Conservation (phyloP, 352 stramenopile genomes). For the Pythium grandisporangium region DNA sequence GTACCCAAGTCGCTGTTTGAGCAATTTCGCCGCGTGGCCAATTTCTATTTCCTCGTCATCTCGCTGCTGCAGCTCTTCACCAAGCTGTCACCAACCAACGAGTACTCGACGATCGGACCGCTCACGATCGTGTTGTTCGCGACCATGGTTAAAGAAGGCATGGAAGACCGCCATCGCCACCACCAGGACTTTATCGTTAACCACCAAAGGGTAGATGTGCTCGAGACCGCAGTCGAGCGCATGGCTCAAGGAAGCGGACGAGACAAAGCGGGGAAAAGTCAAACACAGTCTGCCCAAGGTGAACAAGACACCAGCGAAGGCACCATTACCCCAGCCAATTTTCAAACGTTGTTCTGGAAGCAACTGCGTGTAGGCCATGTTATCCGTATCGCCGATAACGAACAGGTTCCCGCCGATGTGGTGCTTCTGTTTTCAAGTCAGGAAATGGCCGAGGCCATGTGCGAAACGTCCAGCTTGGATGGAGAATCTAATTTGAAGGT, state of each 20-base stretch:
- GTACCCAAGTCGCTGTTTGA: constrained; percentile 92
- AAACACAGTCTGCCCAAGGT: no score
- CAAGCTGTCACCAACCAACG: constrained; percentile 77
- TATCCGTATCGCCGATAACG: constrained; percentile 80
- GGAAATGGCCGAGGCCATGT: constrained; percentile 59
- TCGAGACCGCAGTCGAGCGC: constrained; percentile 7
- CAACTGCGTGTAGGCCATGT: constrained; percentile 83
- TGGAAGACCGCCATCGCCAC: constrained; percentile 70
- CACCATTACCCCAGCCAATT: constrained; percentile 13
- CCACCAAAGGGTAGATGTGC: constrained; percentile 40
- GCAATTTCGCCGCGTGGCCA: constrained; percentile 94
- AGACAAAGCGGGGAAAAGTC: no score
- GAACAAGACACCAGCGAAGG: constrained; percentile 4
- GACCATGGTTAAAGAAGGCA: constrained; percentile 80
- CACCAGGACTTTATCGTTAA: constrained; percentile 70
- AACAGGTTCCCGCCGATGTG: constrained; percentile 89
- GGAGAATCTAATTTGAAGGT: constrained; percentile 82
- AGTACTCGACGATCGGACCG: constrained; percentile 81
- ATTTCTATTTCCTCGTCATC: constrained; percentile 96
- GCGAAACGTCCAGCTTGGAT: constrained; percentile 77
- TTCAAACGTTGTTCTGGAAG: constrained; percentile 73
- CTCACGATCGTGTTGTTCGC: constrained; percentile 71
- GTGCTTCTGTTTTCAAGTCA: constrained; percentile 84
- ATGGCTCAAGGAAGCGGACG: no score
- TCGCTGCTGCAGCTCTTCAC: constrained; percentile 91